A percentile compares a stretch with the other conserved stretches of the same genome.
phyloP scores from a whole-genome alignment of 108 stramenopile genomes.

The Cyclostephanos invisitatus region DNA sequence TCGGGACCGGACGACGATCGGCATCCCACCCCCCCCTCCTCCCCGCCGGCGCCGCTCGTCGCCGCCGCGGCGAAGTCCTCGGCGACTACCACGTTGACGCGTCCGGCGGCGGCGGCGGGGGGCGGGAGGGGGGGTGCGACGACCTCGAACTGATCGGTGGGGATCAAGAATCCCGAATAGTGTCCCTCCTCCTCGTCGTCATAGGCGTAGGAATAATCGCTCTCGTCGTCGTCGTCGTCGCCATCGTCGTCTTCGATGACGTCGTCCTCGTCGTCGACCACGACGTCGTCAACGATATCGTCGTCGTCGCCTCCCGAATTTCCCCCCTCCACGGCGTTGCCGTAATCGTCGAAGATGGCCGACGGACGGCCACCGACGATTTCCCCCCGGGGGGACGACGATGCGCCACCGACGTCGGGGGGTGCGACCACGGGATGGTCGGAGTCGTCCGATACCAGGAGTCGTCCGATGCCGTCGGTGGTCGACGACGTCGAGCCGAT shows the following conservation, averaged over 20 bases:
- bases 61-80: constrained; percentile 10
- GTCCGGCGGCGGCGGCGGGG: constrained; percentile 15
- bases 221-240: constrained; percentile 55
- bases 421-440: background rate
- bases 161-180: constrained; percentile 74
- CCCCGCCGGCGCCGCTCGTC: background rate
- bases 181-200: constrained; percentile 85
- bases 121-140: background rate
- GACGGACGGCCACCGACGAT: background rate
- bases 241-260: constrained; percentile 20
- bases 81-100: constrained; percentile 13
- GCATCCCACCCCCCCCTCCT: background rate
- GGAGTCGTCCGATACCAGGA: background rate
- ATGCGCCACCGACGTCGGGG: background rate
- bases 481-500: background rate
- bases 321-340: background rate
- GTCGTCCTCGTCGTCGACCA: constrained; percentile 22
- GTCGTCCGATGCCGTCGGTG: background rate
- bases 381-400: background rate
- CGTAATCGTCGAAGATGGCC: background rate
- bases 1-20: constrained; percentile 4
- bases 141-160: constrained; percentile 24
- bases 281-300: constrained; percentile 6
- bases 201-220: constrained; percentile 75
- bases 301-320: constrained; percentile 18